These are phyloP conservation scores for Dryadomyces quercivorus DNA, from an alignment of 2,329 filamentous ascomycete species.

Conservation along the genomic window DNA sequence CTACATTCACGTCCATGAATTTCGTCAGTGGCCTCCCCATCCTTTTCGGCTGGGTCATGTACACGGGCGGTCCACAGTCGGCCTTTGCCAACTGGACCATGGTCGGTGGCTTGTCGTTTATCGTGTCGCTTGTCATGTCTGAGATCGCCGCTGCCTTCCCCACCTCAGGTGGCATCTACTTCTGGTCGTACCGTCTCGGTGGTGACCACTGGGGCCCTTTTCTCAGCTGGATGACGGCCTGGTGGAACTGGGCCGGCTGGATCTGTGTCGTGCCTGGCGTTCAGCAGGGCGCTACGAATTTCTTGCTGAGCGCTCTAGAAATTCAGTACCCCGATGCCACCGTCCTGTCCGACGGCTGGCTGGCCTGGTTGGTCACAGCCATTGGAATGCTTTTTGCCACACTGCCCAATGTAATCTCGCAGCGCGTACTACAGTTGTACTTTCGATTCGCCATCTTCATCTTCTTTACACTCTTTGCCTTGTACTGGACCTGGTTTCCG, in stretches of 20 bases:
- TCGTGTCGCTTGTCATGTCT: constrained; percentile 24
- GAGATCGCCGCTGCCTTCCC: constrained; percentile 24
- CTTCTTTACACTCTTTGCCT: constrained; percentile 21
- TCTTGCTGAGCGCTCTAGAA: constrained; percentile 25
- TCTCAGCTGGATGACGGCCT: constrained; percentile 26
- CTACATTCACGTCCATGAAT: constrained; percentile 26
- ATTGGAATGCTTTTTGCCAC: constrained; percentile 34
- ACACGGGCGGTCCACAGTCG: constrained; percentile 23
- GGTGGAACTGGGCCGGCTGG: constrained; percentile 27
- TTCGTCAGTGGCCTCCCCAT: constrained; percentile 26
- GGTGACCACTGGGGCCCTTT: constrained; percentile 24
- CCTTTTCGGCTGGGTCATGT: constrained; percentile 25
- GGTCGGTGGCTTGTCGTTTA: constrained; percentile 22
- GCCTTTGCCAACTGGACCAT: constrained; percentile 27
- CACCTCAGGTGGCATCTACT: constrained; percentile 26
- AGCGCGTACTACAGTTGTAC: constrained; percentile 27
- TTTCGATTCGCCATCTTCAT: constrained; percentile 25
- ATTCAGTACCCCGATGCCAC: constrained; percentile 22
- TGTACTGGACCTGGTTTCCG: constrained; percentile 28
- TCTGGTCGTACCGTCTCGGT: constrained; percentile 24
- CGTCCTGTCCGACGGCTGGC: constrained; percentile 23
- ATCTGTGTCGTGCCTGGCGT: constrained; percentile 24
- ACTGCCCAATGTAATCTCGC: constrained; percentile 40
- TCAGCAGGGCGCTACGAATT: constrained; percentile 26
- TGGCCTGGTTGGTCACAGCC: constrained; percentile 25